Base-by-base conservation (phyloP, 2,329 filamentous ascomycete genomes). In the Cladosporium oxysporum region DNA sequence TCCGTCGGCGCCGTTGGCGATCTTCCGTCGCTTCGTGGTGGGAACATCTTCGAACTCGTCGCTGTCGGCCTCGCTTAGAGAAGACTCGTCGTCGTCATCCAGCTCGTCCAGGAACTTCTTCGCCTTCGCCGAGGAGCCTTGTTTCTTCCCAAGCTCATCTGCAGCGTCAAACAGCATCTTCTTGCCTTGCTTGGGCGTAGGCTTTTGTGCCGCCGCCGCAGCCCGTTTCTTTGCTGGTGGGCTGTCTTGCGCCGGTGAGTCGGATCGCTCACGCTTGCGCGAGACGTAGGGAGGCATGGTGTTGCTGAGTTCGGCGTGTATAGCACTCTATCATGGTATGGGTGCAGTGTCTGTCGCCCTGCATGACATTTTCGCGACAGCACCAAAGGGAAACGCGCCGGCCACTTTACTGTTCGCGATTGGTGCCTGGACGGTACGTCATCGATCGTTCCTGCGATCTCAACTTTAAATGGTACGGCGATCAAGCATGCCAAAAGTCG, bases 201-300 rank as follows among this genome's bases (percentile, higher is more conserved):
- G 28, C 53, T 70, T 66, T 16, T 67, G 67, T 44, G 68, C 72
- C 28, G 69, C 69, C 28, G 68, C 69, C 26, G 66, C 26, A 29
- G 67, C 61, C 81, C 79, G 10, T 68, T 71, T 66, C 69, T 79
- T 73, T 58, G 75, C 33, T 64, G 71, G 69, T 50, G 73, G 74
- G 23, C 72, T 72, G 41, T 70, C 66, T 53, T 77, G 72, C 35
- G 76, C 73, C 31, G 79, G 76, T 1, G 79, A 77, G 0, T 83
- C 79, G 1, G 86, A 85, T 67, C 83, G 85, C 70, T 87, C 72
- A 67, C 88, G 85, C 79, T 92, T 93, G 71, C 88, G 87, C 58
- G 88, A 83, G 18, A 91, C 82, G 69, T 85, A 80, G 28, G 90
- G 89, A 73, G 90, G 88, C 90, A 92, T 92, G 49, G 58, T 76